Base-by-base conservation (phyloP, 768 basidiomycete genomes). In the Agaricus sinodeliciosus region DNA sequence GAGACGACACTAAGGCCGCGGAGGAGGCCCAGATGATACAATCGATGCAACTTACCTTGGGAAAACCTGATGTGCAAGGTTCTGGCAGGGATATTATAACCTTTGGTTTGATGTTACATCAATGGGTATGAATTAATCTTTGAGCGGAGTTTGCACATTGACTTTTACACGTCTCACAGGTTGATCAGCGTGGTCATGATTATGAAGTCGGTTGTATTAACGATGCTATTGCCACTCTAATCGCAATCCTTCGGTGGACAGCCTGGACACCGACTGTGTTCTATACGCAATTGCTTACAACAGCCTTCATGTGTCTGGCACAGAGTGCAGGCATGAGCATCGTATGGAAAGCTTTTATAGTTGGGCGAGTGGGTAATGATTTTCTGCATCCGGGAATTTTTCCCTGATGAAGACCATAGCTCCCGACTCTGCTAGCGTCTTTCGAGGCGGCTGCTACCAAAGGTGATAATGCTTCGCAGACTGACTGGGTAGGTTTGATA, bases 21-120 rank as follows among this genome's bases (percentile, higher is more conserved):
- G 72, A 79, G 52, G 85, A 89, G 66, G 80, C 83, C 13, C 84
- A 87, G 54, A 75, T 86, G 66, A 78, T 86, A 69, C 85, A 87
- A 48, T 78, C 69, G 18, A 65, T 82, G 36, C 85, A 84, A 53
- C 62, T 82, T 48, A 69, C 75, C 9, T 63, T 82, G 27, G 79
- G 78, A 16, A 87, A 82, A 62, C 75, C 71, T 12, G 81, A 84
- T 52, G 67, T 78, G 47, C 61, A 79, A 27, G 79, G 77, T 9
- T 81, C 84, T 1, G 80, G 83, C 57, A 76, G 79, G 11, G 87
- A 90, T 59, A 76, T 81, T 16, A 69, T 84, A 43, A 81, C 82
- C 0, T 79, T 84, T 40, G 74, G 83, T 34, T 68, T 90, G 9
- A 55, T 84, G 15, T 63, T 88, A 35, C 77, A 82, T 54, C 73